Conservation (phyloP, 2,329 filamentous ascomycete genomes). For the Verticillium dahliae region DNA sequence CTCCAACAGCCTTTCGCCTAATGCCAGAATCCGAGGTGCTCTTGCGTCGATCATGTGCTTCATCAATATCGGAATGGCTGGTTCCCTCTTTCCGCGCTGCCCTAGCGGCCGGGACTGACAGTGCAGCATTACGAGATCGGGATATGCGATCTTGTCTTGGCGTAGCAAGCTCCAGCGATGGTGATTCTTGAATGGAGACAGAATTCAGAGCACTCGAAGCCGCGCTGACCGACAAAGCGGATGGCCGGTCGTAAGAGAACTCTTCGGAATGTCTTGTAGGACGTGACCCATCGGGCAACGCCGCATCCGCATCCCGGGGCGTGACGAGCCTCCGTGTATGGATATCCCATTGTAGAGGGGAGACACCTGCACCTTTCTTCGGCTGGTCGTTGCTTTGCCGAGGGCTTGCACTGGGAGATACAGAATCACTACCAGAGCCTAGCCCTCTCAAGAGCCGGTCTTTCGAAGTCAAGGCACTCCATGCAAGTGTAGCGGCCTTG, state of each 20-base stretch:
- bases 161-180: not conserved
- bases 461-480: constrained; percentile 39
- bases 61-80: constrained; percentile 1
- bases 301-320: constrained; percentile 24
- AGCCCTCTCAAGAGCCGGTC: constrained; percentile 24
- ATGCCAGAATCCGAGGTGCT: constrained; percentile 3
- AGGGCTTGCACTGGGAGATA: constrained; percentile 12
- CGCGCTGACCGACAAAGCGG: constrained; percentile 46
- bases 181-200: not conserved
- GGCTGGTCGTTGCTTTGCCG: constrained; percentile 23
- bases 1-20: constrained; percentile 5
- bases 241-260: constrained; percentile 27
- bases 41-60: constrained; percentile 1
- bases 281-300: constrained; percentile 18
- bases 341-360: constrained; percentile 44
- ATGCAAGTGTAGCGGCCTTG: constrained; percentile 59
- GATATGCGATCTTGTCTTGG: not conserved
- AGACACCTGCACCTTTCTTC: constrained; percentile 18
- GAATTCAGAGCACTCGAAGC: constrained; percentile 48
- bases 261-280: constrained; percentile 32
- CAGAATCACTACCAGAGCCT: constrained; percentile 16
- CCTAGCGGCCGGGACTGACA: not conserved
- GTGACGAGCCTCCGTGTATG: constrained; percentile 44
- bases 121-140: not conserved
- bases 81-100: not conserved